These are phyloP conservation scores for Ophiosphaerella herpotricha DNA, from an alignment of 2,329 filamentous ascomycete genomes.

Conservation along the genomic window DNA sequence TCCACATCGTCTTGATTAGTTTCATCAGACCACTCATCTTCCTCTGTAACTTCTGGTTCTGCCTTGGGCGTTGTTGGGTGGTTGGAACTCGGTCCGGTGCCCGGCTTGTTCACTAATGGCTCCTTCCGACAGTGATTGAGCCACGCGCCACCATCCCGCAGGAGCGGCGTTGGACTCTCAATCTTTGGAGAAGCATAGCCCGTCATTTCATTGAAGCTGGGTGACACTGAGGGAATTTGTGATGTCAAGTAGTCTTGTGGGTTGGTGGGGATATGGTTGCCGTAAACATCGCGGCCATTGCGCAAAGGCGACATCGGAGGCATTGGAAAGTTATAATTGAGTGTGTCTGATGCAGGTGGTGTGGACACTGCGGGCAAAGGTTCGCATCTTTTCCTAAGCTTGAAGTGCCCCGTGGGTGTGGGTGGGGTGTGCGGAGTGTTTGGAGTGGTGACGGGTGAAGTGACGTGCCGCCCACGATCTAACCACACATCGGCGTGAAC, in stretches of 20 bases:
- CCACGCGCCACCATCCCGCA: not conserved
- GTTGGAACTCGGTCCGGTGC: too few species aligned
- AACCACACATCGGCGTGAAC: slow-evolving; percentile 6
- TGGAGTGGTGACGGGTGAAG: not conserved
- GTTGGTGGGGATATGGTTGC: slow-evolving; percentile 17
- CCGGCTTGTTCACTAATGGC: not conserved
- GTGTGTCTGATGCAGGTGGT: slow-evolving; percentile 2
- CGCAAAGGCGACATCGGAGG: slow-evolving; percentile 12
- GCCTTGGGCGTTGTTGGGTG: not conserved
- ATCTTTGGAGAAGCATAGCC: not conserved
- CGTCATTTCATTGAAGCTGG: not conserved
- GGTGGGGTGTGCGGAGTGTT: not conserved
- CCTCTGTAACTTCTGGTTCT: not conserved
- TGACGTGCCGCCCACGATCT: not conserved
- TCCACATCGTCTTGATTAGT: not conserved
- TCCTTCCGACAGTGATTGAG: not conserved
- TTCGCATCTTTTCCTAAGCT: too few species aligned
- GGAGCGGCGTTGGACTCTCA: not conserved
- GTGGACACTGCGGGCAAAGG: not conserved
- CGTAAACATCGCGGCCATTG: slow-evolving; percentile 19
- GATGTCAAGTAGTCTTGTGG: slow-evolving; percentile 6
- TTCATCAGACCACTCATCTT: not conserved
- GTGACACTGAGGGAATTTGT: not conserved
- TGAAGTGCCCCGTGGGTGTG: not conserved
- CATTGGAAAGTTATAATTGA: slow-evolving; percentile 6